Evolutionary conservation across 495 filamentous ascomycete species (phyloP).

Genomic region (Penicillium taxi): DNA sequence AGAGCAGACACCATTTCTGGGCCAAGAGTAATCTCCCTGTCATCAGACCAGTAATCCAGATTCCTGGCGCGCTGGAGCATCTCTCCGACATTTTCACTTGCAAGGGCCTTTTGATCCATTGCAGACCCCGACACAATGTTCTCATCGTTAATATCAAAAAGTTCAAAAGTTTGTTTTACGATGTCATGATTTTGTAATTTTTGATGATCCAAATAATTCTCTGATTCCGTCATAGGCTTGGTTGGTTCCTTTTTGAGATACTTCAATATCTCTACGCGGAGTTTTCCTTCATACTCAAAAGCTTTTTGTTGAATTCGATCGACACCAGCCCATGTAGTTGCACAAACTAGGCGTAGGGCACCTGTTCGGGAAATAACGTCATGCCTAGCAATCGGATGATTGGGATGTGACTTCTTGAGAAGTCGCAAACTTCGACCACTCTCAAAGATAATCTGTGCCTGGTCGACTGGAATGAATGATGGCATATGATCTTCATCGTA

Average conservation of each 20-base stretch:
- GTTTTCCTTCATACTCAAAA: slow-evolving; percentile 50
- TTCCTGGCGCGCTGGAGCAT: slow-evolving; percentile 17
- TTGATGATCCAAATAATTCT: background rate
- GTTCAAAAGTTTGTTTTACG: slow-evolving; percentile 22
- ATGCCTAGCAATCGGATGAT: slow-evolving; percentile 60
- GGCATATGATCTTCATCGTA: slow-evolving; percentile 56
- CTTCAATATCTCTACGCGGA: slow-evolving; percentile 35
- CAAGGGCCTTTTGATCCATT: slow-evolving; percentile 16
- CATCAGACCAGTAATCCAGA: slow-evolving; percentile 3
- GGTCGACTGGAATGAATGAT: slow-evolving; percentile 56
- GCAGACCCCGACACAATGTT: slow-evolving; percentile 18
- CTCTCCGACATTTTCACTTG: slow-evolving; percentile 23
- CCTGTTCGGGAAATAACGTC: slow-evolving; percentile 36
- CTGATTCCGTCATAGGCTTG: background rate
- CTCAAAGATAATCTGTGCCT: slow-evolving; percentile 63
- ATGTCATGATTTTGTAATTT: slow-evolving; percentile 4
- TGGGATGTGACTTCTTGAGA: slow-evolving; percentile 62
- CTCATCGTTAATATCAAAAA: slow-evolving; percentile 34
- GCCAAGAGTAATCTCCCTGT: slow-evolving; percentile 35
- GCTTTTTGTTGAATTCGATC: slow-evolving; percentile 54
- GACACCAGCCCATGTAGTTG: slow-evolving; percentile 69
- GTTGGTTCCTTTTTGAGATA: slow-evolving; percentile 21
- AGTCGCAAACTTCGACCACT: slow-evolving; percentile 69
- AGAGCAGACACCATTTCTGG: slow-evolving; percentile 67
- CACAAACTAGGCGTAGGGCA: slow-evolving; percentile 58